Evolutionary conservation across 2,329 filamentous ascomycete genomes (phyloP).

Genomic region (Verticillium longisporum): DNA sequence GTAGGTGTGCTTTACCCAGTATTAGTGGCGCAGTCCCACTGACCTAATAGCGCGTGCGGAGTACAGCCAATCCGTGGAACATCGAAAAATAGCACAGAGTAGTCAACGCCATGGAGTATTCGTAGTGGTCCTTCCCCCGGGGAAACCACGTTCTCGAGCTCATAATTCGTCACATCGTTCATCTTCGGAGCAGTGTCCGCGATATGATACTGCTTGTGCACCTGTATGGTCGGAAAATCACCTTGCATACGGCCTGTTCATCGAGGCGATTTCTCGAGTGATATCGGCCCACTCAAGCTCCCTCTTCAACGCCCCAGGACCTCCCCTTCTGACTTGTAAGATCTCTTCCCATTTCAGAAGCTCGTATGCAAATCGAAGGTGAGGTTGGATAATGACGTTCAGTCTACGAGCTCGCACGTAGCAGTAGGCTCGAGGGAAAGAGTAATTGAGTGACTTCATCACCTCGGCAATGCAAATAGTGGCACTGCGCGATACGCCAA

Average conservation of each 20-base stretch:
- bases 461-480: constrained; percentile 99
- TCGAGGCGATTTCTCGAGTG: constrained; percentile 81
- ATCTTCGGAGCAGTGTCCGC: not conserved
- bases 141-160: not conserved
- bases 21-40: no score
- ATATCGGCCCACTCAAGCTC: constrained; percentile 91
- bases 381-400: constrained; percentile 97
- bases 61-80: no score
- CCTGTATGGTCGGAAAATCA: constrained; percentile 23
- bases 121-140: not conserved
- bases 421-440: constrained; percentile 90
- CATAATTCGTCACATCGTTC: not conserved
- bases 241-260: constrained; percentile 90
- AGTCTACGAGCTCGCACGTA: constrained; percentile 87
- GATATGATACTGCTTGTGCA: not conserved
- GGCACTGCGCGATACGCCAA: constrained; percentile 89
- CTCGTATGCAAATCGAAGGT: constrained; percentile 91
- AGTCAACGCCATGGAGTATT: not conserved
- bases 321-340: constrained; percentile 45
- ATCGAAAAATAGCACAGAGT: not conserved
- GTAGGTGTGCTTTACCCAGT: no score
- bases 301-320: constrained; percentile 44
- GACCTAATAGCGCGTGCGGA: no score
- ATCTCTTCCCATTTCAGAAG: constrained; percentile 92
- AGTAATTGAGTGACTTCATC: constrained; percentile 74